Evolutionary conservation across 257 asterid genomes (phyloP).

Genomic region (Rubia yunnanensis): DNA sequence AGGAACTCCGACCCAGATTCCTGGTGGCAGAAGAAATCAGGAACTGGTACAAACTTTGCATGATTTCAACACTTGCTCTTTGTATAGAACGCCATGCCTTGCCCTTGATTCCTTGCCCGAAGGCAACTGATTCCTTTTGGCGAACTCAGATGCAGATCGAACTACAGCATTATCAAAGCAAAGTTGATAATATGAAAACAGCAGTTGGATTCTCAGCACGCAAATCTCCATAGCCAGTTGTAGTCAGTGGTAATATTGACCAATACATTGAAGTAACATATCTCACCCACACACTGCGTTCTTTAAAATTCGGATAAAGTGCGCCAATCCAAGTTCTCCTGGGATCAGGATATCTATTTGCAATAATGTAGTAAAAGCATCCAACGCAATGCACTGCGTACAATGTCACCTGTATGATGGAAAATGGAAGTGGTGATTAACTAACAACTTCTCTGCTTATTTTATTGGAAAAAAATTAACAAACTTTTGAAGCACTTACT

Average conservation of each 20-base stretch:
- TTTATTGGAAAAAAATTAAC: too few species aligned
- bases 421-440: background rate
- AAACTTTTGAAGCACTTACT: conserved; percentile 33
- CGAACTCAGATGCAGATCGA: conserved; percentile 63
- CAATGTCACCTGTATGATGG: conserved; percentile 61
- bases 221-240: conserved; percentile 89
- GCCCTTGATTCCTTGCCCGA: too few species aligned
- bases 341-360: conserved; percentile 69
- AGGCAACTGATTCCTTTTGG: conserved; percentile 72
- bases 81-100: too few species aligned
- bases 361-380: conserved; percentile 69
- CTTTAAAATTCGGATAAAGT: conserved; percentile 52
- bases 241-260: conserved; percentile 82
- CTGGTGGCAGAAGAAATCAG: too few species aligned
- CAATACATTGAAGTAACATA: conserved; percentile 68
- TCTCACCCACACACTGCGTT: conserved; percentile 52
- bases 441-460: too few species aligned
- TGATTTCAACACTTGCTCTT: too few species aligned
- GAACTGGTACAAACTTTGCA: too few species aligned
- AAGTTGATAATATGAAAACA: background rate
- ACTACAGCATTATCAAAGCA: conserved; percentile 23
- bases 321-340: conserved; percentile 78
- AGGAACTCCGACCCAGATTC: too few species aligned
- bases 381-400: conserved; percentile 79
- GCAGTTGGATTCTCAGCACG: conserved; percentile 58